Percentiles rank a stretch among this genome's conserved stretches.
phyloP scores from a whole-genome alignment of 2,329 filamentous ascomycete genomes.

The Rutstroemia sp. region DNA sequence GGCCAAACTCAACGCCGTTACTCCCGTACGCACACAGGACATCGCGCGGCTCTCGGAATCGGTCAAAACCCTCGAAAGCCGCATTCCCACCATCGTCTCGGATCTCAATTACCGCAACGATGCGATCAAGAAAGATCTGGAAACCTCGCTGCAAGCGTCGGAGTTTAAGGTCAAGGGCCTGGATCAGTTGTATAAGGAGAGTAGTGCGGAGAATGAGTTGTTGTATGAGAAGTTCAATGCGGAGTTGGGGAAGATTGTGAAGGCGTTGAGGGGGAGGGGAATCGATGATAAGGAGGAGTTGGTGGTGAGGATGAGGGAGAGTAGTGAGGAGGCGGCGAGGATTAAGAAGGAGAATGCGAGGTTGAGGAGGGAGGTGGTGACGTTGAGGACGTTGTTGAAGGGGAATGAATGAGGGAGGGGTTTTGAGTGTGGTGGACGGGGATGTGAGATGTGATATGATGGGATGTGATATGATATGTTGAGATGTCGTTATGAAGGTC shows the following conservation, averaged over 20 bases:
- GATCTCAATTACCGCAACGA: constrained; percentile 55
- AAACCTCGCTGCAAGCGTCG: constrained; percentile 61
- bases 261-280: constrained; percentile 59
- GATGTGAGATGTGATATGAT: too few species aligned
- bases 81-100: constrained; percentile 51
- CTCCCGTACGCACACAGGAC: constrained; percentile 26
- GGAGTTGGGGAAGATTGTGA: constrained; percentile 78
- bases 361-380: constrained; percentile 71
- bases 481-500: too few species aligned
- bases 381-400: constrained; percentile 21
- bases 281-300: constrained; percentile 76
- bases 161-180: constrained; percentile 75
- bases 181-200: constrained; percentile 83
- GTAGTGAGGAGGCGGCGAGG: constrained; percentile 67
- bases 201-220: constrained; percentile 84
- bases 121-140: constrained; percentile 62
- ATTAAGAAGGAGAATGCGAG: constrained; percentile 81
- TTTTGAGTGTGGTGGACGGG: too few species aligned
- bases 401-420: constrained; percentile 9
- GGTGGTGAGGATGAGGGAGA: constrained; percentile 61
- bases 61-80: constrained; percentile 62
- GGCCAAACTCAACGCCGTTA: constrained; percentile 44
- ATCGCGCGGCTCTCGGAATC: constrained; percentile 39
- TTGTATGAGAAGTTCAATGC: constrained; percentile 87
- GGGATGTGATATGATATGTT: too few species aligned